Evolutionary conservation across 1,139 yeast genomes (phyloP).

Genomic region (Oligophagozyma castellii): DNA sequence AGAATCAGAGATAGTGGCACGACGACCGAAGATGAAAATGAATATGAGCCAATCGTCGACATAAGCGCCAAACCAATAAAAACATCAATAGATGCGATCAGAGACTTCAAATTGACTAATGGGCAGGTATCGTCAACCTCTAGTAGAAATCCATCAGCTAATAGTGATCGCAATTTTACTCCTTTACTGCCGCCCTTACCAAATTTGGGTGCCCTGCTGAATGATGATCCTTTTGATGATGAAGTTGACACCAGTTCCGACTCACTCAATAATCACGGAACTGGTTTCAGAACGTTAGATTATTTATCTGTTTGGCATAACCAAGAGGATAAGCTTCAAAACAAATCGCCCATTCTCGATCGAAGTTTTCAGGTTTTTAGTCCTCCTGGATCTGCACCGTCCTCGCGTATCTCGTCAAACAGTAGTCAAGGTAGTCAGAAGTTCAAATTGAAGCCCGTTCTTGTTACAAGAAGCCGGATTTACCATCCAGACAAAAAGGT

Average conservation of each 20-base stretch:
- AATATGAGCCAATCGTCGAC: too few relatives aligned
- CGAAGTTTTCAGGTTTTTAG: slow-evolving; percentile 17
- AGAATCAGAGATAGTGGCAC: too few relatives aligned
- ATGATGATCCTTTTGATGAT: slow-evolving; percentile 17
- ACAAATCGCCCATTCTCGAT: slow-evolving; percentile 23
- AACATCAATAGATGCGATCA: too few relatives aligned
- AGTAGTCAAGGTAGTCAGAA: slow-evolving; percentile 1
- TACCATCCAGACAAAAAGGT: slow-evolving; percentile 4
- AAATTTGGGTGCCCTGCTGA: slow-evolving; percentile 11
- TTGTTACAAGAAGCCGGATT: slow-evolving; percentile 9
- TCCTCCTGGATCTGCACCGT: slow-evolving; percentile 9
- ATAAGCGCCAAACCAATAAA: too few relatives aligned
- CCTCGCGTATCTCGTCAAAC: slow-evolving; percentile 1
- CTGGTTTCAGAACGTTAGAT: slow-evolving; percentile 22
- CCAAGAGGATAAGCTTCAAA: slow-evolving; percentile 22
- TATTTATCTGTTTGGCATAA: slow-evolving; percentile 25
- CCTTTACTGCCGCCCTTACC: slow-evolving; percentile 11
- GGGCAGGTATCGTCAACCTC: too few relatives aligned
- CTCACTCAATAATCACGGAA: slow-evolving; percentile 32
- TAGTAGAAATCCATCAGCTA: too few relatives aligned
- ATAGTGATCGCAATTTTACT: too few relatives aligned
- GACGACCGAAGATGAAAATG: too few relatives aligned
- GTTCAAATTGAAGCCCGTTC: slow-evolving; percentile 10
- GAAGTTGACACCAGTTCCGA: slow-evolving; percentile 27
- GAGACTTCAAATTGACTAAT: too few relatives aligned